phyloP scores from a whole-genome alignment of 2,329 filamentous ascomycete species.

The Exserohilum rostratum region DNA sequence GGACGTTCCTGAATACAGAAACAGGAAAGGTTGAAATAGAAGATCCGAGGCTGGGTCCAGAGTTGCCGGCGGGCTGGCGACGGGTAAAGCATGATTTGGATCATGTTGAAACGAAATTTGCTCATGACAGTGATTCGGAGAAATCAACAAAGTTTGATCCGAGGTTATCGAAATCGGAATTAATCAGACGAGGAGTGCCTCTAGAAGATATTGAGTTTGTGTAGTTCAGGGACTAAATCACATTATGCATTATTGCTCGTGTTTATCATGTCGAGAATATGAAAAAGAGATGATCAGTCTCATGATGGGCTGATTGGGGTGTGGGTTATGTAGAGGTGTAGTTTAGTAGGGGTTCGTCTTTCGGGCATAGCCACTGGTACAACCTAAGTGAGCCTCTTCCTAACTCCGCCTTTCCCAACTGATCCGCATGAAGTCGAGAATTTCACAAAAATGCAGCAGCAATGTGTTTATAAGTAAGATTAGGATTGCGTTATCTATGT shows the following conservation, averaged over 20 bases:
- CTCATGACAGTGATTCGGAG: neutral
- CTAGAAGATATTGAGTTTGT: neutral
- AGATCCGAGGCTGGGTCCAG: neutral
- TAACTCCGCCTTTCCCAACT: too few species aligned
- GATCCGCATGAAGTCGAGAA: too few species aligned
- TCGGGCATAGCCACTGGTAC: too few species aligned
- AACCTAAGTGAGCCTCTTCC: too few species aligned
- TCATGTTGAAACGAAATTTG: fast-evolving
- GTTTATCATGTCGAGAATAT: too few species aligned
- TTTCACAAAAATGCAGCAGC: too few species aligned
- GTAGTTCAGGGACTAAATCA: neutral
- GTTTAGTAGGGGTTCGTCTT: too few species aligned
- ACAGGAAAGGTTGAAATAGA: neutral
- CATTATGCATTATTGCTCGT: neutral
- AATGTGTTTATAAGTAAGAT: too few species aligned
- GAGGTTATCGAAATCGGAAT: neutral
- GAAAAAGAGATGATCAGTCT: neutral
- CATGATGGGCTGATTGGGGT: too few species aligned
- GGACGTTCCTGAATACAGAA: neutral
- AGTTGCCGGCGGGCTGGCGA: neutral
- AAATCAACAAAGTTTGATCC: neutral
- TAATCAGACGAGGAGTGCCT: neutral
- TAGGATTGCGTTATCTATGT: too few species aligned
- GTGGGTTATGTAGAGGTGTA: too few species aligned
- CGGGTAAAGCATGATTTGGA: neutral